Percentiles rank a stretch among this genome's conserved stretches.
Evolutionary conservation across 495 filamentous ascomycete species (phyloP).

Genomic region (Schizothecium vesticola): DNA sequence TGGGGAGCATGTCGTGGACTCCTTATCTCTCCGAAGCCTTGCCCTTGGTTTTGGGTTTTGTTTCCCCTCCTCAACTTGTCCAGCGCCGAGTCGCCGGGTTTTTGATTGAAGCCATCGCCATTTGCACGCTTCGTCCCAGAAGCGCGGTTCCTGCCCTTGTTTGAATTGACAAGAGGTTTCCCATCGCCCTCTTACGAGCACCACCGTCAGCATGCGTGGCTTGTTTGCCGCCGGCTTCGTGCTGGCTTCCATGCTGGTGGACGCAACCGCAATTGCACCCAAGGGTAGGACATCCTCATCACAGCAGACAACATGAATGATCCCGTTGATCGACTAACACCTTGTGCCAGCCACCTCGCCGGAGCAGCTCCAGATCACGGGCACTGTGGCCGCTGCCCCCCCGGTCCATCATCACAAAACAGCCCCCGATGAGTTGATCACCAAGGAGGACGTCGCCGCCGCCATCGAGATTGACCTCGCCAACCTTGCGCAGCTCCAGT

Average conservation of each 20-base stretch:
- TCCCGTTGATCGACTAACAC: background rate
- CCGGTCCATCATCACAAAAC: background rate
- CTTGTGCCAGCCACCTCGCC: background rate
- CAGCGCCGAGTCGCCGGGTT: background rate
- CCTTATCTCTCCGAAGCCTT: background rate
- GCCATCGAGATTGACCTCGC: conserved; percentile 17
- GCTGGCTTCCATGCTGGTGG: background rate
- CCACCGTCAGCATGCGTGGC: background rate
- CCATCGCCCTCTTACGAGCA: background rate
- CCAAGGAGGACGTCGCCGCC: conserved; percentile 3
- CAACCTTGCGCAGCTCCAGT: conserved; percentile 32
- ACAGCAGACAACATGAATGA: background rate
- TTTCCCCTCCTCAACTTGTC: background rate
- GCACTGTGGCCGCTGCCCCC: background rate
- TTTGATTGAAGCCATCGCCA: background rate
- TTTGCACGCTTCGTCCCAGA: background rate
- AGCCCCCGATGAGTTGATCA: background rate
- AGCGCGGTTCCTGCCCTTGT: too few relatives aligned
- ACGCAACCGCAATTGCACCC: background rate
- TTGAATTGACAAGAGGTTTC: background rate
- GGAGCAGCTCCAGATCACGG: background rate
- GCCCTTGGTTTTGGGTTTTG: background rate
- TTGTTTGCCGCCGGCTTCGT: background rate
- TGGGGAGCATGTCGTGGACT: background rate
- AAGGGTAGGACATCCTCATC: background rate